Percentiles rank a stretch among this genome's conserved stretches.
phyloP scores from a whole-genome alignment of 768 basidiomycete genomes.

The Mycena maculata region DNA sequence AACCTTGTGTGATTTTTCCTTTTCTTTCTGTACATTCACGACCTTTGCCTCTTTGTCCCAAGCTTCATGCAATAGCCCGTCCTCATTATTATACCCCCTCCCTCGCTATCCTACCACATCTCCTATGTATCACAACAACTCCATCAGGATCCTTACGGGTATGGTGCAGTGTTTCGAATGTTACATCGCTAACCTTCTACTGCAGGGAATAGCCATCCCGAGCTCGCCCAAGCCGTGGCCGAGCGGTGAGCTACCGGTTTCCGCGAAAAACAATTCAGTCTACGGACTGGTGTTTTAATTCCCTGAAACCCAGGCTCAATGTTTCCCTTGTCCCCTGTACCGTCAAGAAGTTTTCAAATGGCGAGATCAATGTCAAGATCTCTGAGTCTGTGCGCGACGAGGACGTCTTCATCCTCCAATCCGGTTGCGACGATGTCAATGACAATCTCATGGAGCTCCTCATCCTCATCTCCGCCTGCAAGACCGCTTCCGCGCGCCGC shows the following conservation, averaged over 20 bases:
- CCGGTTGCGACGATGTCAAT: constrained; percentile 89
- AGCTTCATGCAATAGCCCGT: constrained; percentile 51
- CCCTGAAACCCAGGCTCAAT: constrained; percentile 76
- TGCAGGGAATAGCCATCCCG: constrained; percentile 96
- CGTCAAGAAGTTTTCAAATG: constrained; percentile 92
- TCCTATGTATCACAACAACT: constrained; percentile 84
- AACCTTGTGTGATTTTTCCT: constrained; percentile 45
- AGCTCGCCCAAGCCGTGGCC: constrained; percentile 94
- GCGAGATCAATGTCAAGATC: constrained; percentile 96
- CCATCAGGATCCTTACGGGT: constrained; percentile 82
- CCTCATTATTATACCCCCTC: constrained; percentile 7
- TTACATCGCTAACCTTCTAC: constrained; percentile 2
- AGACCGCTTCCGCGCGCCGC: constrained; percentile 92
- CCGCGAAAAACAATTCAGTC: constrained; percentile 53
- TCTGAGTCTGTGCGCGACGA: constrained; percentile 96
- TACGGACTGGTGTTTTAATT: constrained; percentile 64
- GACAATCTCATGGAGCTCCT: constrained; percentile 99
- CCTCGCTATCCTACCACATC: constrained; percentile 11
- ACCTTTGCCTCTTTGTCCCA: constrained; percentile 42
- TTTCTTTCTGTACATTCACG: background rate
- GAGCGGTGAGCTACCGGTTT: constrained; percentile 89
- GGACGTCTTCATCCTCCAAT: constrained; percentile 99
- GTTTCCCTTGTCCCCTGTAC: constrained; percentile 87
- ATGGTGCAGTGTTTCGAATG: constrained; percentile 34
- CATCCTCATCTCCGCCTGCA: constrained; percentile 98